A percentile compares a stretch with the other conserved stretches of the same genome.
These are phyloP conservation scores for Nitzschia sp. DNA, from an alignment of 108 stramenopile genomes.

Conservation along the genomic window DNA sequence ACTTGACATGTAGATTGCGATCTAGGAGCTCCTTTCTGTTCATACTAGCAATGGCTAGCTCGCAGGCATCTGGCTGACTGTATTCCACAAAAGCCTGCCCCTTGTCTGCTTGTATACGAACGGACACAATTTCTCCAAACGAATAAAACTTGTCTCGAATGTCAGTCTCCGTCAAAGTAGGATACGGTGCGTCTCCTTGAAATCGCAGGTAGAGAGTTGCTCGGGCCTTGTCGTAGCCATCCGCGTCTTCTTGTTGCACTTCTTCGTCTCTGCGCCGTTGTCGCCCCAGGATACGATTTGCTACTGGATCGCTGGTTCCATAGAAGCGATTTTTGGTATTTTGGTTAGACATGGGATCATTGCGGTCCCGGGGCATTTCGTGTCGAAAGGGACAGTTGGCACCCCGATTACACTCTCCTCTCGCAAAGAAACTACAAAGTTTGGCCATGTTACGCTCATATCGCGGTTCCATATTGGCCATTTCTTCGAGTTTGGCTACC, in stretches of 20 bases:
- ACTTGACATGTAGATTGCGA: conserved; percentile 63
- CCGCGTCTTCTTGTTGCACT: conserved; percentile 49
- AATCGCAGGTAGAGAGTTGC: conserved; percentile 83
- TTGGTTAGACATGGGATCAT: conserved; percentile 91
- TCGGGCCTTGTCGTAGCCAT: conserved; percentile 73
- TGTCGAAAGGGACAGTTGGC: conserved; percentile 96
- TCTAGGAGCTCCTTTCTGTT: conserved; percentile 66
- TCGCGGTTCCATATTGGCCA: conserved; percentile 92
- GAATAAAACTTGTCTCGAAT: conserved; percentile 82
- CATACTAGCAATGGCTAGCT: conserved; percentile 79
- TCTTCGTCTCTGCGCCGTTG: conserved; percentile 64
- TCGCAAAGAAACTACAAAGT: conserved; percentile 94
- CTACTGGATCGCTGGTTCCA: conserved; percentile 93
- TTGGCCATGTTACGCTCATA: conserved; percentile 96
- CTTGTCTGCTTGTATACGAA: conserved; percentile 79
- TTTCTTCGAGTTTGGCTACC: conserved; percentile 76
- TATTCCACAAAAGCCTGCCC: conserved; percentile 90
- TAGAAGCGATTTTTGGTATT: conserved; percentile 95
- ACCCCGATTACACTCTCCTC: conserved; percentile 95
- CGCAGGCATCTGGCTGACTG: conserved; percentile 80
- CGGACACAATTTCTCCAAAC: conserved; percentile 81
- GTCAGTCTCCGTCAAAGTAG: conserved; percentile 59
- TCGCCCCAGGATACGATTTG: conserved; percentile 78
- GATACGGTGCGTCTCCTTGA: conserved; percentile 57
- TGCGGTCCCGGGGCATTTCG: conserved; percentile 93